These are phyloP conservation scores for Solanum paucissectum DNA, from an alignment of 257 asterid genomes.

Conservation along the genomic window DNA sequence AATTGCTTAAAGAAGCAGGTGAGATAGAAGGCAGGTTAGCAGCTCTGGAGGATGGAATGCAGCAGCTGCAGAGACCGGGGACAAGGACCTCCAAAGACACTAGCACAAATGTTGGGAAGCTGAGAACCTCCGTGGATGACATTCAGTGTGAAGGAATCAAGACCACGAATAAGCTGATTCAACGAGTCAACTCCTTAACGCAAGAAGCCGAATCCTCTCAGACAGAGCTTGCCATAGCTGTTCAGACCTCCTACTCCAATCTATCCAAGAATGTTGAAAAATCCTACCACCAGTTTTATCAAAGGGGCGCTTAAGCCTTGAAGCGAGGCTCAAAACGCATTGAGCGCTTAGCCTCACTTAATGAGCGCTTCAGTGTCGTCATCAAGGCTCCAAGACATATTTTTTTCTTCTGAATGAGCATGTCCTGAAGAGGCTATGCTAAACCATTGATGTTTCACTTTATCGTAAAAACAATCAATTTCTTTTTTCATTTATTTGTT, in stretches of 20 bases:
- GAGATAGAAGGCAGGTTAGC: background rate
- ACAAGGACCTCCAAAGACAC: background rate
- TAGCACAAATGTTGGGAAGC: background rate
- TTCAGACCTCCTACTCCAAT: background rate
- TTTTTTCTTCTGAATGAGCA: background rate
- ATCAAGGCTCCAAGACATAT: background rate
- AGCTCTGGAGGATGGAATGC: background rate
- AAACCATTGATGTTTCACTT: background rate
- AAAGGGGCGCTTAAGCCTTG: background rate
- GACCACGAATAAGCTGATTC: background rate
- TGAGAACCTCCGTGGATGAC: background rate
- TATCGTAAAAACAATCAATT: background rate
- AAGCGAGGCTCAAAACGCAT: background rate
- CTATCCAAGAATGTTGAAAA: background rate
- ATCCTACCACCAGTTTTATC: background rate
- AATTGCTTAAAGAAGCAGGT: background rate
- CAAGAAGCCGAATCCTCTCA: background rate
- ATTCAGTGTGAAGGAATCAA: background rate
- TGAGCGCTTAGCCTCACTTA: background rate
- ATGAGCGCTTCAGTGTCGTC: background rate
- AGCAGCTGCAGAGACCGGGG: background rate
- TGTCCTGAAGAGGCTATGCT: background rate
- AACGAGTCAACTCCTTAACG: background rate
- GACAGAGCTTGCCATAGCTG: background rate
- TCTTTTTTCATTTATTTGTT: background rate